phyloP scores from a whole-genome alignment of 208 protist genomes.

The Wallacemonas sp. region DNA sequence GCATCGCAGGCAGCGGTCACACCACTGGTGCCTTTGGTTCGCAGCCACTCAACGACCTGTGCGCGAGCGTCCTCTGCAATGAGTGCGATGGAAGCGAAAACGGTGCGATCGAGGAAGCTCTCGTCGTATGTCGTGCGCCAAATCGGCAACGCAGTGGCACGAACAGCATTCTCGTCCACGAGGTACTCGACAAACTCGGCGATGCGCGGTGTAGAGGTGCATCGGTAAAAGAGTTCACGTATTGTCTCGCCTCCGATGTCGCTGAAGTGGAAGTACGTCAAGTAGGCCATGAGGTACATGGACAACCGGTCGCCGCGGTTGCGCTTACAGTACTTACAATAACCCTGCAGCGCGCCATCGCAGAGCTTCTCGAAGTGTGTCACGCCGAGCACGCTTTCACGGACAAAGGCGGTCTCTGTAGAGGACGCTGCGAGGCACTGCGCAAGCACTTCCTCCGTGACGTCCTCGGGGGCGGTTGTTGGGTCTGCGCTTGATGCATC shows the following conservation, averaged over 20 bases:
- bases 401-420: constrained; percentile 34
- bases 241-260: constrained; percentile 38
- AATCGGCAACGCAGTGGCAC: constrained; percentile 31
- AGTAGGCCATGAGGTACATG: constrained; percentile 76
- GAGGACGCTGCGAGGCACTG: constrained; percentile 2
- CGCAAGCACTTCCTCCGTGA: constrained; percentile 31
- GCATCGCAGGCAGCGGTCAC: background rate
- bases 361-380: constrained; percentile 55
- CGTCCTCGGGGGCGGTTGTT: constrained; percentile 35
- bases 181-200: constrained; percentile 70
- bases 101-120: constrained; percentile 36
- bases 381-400: constrained; percentile 46
- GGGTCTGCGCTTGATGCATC: constrained; percentile 7
- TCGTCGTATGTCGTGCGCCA: constrained; percentile 59
- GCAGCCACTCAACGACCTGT: constrained; percentile 38
- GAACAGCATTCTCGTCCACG: constrained; percentile 24
- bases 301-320: constrained; percentile 37
- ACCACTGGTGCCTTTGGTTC: constrained; percentile 6
- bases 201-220: constrained; percentile 41
- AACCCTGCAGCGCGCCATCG: constrained; percentile 72
- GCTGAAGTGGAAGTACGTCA: constrained; percentile 67
- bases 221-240: constrained; percentile 48
- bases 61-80: constrained; percentile 20
- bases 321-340: constrained; percentile 60
- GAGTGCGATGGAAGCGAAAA: constrained; percentile 26